phyloP scores from a whole-genome alignment of 169 alveolate genomes.

The Plasmodium fragile region DNA sequence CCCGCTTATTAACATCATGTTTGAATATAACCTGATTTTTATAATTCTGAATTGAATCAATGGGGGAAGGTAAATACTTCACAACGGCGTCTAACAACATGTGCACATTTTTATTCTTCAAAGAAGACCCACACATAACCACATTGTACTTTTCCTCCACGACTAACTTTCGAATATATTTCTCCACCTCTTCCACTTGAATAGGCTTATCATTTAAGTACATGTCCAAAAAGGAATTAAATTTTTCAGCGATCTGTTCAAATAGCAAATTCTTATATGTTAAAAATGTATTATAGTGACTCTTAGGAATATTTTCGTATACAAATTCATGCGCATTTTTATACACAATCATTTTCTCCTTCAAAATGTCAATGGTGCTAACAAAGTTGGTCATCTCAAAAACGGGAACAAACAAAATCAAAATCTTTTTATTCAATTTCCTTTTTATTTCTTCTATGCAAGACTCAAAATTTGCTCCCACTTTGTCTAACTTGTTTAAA shows the following conservation, averaged over 20 bases:
- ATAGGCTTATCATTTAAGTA: constrained; percentile 87
- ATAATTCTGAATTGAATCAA: constrained; percentile 64
- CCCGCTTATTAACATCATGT: constrained; percentile 57
- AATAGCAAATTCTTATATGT: constrained; percentile 82
- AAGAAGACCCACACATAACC: constrained; percentile 93
- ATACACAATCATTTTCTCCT: constrained; percentile 77
- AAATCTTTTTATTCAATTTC: constrained; percentile 90
- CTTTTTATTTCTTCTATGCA: constrained; percentile 90
- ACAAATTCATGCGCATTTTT: constrained; percentile 73
- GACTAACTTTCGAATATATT: constrained; percentile 87
- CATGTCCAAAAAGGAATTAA: constrained; percentile 90
- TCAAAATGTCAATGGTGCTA: constrained; percentile 91
- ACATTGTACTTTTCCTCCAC: constrained; percentile 85
- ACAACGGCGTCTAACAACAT: constrained; percentile 81
- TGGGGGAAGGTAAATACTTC: constrained; percentile 93
- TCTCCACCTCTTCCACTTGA: constrained; percentile 80
- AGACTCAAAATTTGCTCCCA: constrained; percentile 91
- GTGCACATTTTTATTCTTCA: constrained; percentile 90
- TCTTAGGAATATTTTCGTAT: constrained; percentile 43
- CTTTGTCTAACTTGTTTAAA: constrained; percentile 95
- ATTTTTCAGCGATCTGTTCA: constrained; percentile 89
- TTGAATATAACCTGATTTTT: constrained; percentile 50
- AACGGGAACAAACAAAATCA: constrained; percentile 93
- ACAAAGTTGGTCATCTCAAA: constrained; percentile 88
- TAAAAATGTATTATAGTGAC: constrained; percentile 76